phyloP scores from a whole-genome alignment of 2,329 filamentous ascomycete genomes.

The Pseudomassariella vexata region DNA sequence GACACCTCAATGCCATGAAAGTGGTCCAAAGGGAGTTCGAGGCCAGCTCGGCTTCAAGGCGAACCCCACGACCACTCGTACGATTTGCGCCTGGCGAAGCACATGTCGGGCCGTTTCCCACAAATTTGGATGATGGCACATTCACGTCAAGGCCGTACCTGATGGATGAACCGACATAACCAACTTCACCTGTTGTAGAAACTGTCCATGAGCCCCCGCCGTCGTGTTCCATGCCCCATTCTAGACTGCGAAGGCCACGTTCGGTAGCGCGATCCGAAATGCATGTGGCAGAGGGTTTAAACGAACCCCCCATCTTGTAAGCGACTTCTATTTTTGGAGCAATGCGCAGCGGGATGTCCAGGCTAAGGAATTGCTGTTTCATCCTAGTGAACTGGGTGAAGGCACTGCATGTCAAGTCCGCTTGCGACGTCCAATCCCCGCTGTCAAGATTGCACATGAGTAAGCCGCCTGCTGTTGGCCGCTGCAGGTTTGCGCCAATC shows the following conservation, averaged over 20 bases:
- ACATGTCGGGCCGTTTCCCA: no score
- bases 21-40: slow-evolving; percentile 27
- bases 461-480: slow-evolving; percentile 26
- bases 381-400: slow-evolving; percentile 26
- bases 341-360: slow-evolving; percentile 20
- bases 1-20: slow-evolving; percentile 36
- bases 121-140: no score
- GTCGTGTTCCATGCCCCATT: slow-evolving; percentile 23
- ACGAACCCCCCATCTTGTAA: slow-evolving; percentile 25
- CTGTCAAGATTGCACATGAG: slow-evolving; percentile 34
- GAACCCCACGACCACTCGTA: slow-evolving; percentile 18
- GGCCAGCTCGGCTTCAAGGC: slow-evolving; percentile 37
- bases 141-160: slow-evolving; percentile 8
- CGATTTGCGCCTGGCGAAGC: no score
- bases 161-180: slow-evolving; percentile 16
- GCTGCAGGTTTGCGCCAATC: slow-evolving; percentile 27
- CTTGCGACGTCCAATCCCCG: slow-evolving; percentile 30
- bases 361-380: slow-evolving; percentile 19
- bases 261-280: slow-evolving; percentile 10
- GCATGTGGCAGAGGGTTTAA: neutral
- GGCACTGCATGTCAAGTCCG: slow-evolving; percentile 23
- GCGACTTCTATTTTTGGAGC: slow-evolving; percentile 36
- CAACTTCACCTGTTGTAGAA: slow-evolving; percentile 22
- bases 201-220: slow-evolving; percentile 31
- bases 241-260: slow-evolving; percentile 30